Evolutionary conservation across 2,329 filamentous ascomycete species (phyloP).

Genomic region (Aspergillus latus): DNA sequence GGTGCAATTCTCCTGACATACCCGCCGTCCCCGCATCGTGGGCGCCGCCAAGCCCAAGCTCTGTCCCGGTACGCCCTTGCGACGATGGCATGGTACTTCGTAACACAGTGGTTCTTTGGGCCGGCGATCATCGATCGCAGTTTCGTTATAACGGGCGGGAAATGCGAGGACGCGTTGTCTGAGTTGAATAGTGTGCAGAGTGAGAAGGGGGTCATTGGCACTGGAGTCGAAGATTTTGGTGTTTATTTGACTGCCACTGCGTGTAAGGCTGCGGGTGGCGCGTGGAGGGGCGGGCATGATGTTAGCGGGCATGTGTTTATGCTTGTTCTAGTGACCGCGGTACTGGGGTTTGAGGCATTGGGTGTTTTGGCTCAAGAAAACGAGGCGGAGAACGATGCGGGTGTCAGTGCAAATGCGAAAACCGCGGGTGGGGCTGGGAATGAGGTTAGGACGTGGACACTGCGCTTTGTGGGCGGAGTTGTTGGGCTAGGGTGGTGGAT

Average conservation of each 20-base stretch:
- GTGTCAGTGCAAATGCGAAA: conserved; percentile 26
- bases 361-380: conserved; percentile 51
- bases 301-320: conserved; percentile 95
- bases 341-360: conserved; percentile 78
- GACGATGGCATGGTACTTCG: conserved; percentile 76
- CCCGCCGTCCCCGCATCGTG: conserved; percentile 47
- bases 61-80: conserved; percentile 67
- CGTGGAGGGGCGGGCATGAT: conserved; percentile 92
- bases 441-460: conserved; percentile 56
- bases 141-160: conserved; percentile 84
- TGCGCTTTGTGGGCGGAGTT: conserved; percentile 55
- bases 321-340: conserved; percentile 77
- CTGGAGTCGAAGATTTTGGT: conserved; percentile 39
- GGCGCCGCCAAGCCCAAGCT: conserved; percentile 58
- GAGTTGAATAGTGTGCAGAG: conserved; percentile 35
- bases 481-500: conserved; percentile 83
- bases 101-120: conserved; percentile 97
- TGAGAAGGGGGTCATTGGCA: conserved; percentile 4
- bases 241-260: conserved; percentile 65
- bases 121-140: conserved; percentile 84
- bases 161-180: conserved; percentile 61
- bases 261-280: conserved; percentile 78
- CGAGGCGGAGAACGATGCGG: conserved; percentile 37
- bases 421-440: neutral
- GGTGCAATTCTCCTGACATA: conserved; percentile 68